Base-by-base conservation (phyloP, 345 rosid species). In the Melastoma malabathricum region DNA sequence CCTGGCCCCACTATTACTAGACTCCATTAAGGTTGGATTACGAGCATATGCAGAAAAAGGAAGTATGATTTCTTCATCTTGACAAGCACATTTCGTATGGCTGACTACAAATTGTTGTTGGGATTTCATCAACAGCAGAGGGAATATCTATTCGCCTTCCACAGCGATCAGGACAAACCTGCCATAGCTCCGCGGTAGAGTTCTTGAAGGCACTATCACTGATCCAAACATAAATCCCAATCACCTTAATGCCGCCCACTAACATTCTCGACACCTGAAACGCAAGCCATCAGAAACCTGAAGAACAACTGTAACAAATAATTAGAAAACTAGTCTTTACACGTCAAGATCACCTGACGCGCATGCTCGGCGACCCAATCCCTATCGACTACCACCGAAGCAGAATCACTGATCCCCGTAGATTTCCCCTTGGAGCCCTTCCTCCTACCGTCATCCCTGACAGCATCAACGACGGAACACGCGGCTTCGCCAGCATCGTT, bases 311-410 rank as follows among this genome's bases (percentile, higher is more conserved):
- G 8, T 10, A 29, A 29, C 5, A 29, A 54, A 13, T 18, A 41
- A 25, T n/a, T n/a, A n/a, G n/a, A n/a, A n/a, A n/a, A n/a, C n/a
- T n/a, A n/a, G n/a, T n/a, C n/a, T n/a, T n/a, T n/a, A n/a, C n/a
- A n/a, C n/a, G n/a, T n/a, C n/a, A n/a, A n/a, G n/a, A 10, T 16
- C 44, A 90, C 98, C 84, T 90, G 94, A 18, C 87, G 81, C 23
- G 96, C 92, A 51, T 90, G 98, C 67, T 90, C 96, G 0, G 94
- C 85, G 3, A 86, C 80, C 98, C 98, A 90, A 23, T 84, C 96
- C 14, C 54, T 67, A 65, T 86, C 98, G 14, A 90, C 67, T 13
- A 46, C 41, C 63, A 90, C 15, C 31, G 87, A 70, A 52, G 84
- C 66, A 15, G 79, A 68, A 73, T 86, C 96, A 0, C 79, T 55